Evolutionary conservation across 129 eudicot genomes (phyloP), one percentile per base, ranked within the genome.

Genomic region (Oenanthe sinensis): DNA sequence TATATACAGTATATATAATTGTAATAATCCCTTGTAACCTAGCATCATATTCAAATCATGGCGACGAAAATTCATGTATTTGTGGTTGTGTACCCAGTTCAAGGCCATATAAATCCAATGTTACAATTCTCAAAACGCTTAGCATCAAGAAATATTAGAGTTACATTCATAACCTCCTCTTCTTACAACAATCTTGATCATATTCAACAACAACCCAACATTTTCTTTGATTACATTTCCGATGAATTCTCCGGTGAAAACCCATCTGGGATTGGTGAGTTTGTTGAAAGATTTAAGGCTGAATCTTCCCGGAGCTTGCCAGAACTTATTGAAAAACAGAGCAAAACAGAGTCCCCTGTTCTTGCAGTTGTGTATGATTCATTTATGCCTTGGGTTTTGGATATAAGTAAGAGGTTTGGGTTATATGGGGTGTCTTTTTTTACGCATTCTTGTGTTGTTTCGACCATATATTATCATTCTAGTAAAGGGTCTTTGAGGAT

Each of bases 401-500:
- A 87, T 26, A 76, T 81, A 47, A 86, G 79, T 0, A 78, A 75
- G 24, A 75, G 75, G 54, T 44, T 42, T 19, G 91, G 86, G 0
- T 40, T 89, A 10, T 43, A 78, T 14, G 85, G 76, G 36, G 76
- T 13, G 47, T 72, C 76, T 3, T 72, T 72, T 72, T 72, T 72
- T 13, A 44, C 76, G 3, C 76, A n/a, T 9, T 72, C 76, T 43
- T 72, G 86, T 82, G 82, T 47, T 36, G 91, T 89, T 15, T 81
- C 79, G 52, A 68, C 77, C 44, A 71, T 89, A 17, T 87, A 87
- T 46, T 81, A 83, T 75, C 89, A 85, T 71, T 44, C 75, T 28
- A 44, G 78, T 63, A 54, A 85, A 77, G 87, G 91, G 43, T 36
- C 74, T 24, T 8, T 83, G 5, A 52, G 63, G 1, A 22, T 82